Percentiles rank a stretch among this genome's conserved stretches.
phyloP scores from a whole-genome alignment of 768 basidiomycete species.

The Coprinellus micaceus region DNA sequence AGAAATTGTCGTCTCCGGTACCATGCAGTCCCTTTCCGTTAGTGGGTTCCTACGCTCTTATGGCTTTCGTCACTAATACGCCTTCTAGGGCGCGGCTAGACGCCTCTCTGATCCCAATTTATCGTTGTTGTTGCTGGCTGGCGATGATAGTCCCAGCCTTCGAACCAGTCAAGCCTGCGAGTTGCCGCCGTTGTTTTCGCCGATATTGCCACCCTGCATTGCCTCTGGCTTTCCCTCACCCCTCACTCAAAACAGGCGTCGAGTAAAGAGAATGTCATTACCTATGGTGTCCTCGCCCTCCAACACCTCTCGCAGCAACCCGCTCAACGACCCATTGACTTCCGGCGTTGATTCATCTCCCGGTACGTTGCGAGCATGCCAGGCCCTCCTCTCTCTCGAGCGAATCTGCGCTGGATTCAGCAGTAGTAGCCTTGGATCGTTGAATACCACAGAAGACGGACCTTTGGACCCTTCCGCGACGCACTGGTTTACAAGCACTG shows the following conservation, averaged over 20 bases:
- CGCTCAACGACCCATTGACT: neutral
- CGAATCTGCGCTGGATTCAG: slow-evolving; percentile 20
- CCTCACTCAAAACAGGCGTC: neutral
- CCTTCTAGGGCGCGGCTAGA: slow-evolving; percentile 1
- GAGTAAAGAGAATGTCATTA: neutral
- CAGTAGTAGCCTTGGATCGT: slow-evolving; percentile 33
- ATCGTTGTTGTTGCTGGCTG: neutral
- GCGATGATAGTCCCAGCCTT: neutral
- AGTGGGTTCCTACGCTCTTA: neutral
- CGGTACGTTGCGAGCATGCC: slow-evolving; percentile 1
- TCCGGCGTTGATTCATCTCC: neutral
- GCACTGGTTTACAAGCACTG: neutral
- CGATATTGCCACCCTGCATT: neutral
- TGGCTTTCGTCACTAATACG: neutral
- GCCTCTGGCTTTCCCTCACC: too few species aligned
- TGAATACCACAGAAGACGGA: slow-evolving; percentile 22
- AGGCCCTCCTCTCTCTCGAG: slow-evolving; percentile 12
- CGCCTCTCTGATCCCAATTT: slow-evolving; percentile 7
- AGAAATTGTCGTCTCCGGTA: neutral
- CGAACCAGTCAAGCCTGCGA: neutral
- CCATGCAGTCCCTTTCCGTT: slow-evolving; percentile 8
- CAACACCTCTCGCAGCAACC: neutral
- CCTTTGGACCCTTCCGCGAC: neutral
- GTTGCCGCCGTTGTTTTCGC: neutral
- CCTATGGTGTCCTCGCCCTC: neutral